phyloP scores from a whole-genome alignment of 2,329 filamentous ascomycete species.

The Aspergillus intermedius region DNA sequence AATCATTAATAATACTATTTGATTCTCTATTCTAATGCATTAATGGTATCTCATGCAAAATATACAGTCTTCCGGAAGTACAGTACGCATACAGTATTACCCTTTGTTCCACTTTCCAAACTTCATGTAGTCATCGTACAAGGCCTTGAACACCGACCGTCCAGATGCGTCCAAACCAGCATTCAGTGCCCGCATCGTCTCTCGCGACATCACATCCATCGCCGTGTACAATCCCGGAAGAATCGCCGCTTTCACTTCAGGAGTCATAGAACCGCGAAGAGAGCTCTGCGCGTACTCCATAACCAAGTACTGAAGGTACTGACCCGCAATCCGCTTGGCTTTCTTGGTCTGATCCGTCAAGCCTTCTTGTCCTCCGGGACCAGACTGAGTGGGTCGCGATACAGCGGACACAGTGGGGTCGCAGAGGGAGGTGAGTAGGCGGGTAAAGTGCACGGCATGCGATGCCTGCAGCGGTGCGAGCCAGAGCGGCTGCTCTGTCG shows the following conservation, averaged over 20 bases:
- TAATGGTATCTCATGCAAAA: slow-evolving; percentile 1
- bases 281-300: slow-evolving; percentile 51
- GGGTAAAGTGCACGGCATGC: slow-evolving; percentile 47
- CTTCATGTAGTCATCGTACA: slow-evolving; percentile 48
- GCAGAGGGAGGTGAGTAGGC: slow-evolving; percentile 54
- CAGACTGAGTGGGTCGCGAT: slow-evolving; percentile 27
- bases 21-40: slow-evolving; percentile 1
- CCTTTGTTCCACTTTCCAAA: slow-evolving; percentile 45
- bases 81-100: slow-evolving; percentile 13
- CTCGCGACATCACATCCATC: slow-evolving; percentile 47
- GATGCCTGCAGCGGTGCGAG: slow-evolving; percentile 31
- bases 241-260: slow-evolving; percentile 48
- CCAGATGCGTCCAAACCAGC: slow-evolving; percentile 46
- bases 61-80: neutral
- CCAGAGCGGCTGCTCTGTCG: slow-evolving; percentile 23
- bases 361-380: slow-evolving; percentile 32
- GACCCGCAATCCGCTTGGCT: slow-evolving; percentile 51
- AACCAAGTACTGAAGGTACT: slow-evolving; percentile 53
- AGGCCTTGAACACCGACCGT: slow-evolving; percentile 46
- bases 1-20: neutral
- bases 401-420: slow-evolving; percentile 55
- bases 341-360: slow-evolving; percentile 56
- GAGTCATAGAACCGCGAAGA: slow-evolving; percentile 44
- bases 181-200: slow-evolving; percentile 47
- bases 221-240: slow-evolving; percentile 48